A percentile compares a stretch with the other conserved stretches of the same genome.
Evolutionary conservation across 176 grass and related monocot species (phyloP).

Genomic region (Pontederia paniculata): DNA sequence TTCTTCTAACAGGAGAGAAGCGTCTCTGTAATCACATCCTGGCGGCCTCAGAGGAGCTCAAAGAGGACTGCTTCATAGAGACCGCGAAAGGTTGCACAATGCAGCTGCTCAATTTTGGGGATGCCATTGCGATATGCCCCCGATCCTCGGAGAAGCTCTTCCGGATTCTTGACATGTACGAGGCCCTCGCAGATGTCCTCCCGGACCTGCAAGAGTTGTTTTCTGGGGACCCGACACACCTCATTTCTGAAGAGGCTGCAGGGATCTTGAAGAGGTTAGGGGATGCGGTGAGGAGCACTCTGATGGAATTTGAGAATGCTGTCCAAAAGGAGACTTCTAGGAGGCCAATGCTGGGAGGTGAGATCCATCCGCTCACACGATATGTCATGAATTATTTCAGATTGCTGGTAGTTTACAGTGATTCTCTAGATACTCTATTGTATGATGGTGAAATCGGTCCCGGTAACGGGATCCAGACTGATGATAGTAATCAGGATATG

Average conservation of each 20-base stretch:
- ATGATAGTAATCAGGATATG: conserved; percentile 34
- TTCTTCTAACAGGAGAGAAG: conserved; percentile 58
- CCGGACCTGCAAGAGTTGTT: conserved; percentile 60
- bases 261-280: conserved; percentile 68
- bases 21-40: conserved; percentile 67
- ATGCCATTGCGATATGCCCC: conserved; percentile 63
- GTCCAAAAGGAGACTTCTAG: conserved; percentile 69
- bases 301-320: conserved; percentile 77
- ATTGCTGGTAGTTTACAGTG: conserved; percentile 69
- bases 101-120: conserved; percentile 86
- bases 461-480: conserved; percentile 18
- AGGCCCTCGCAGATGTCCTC: conserved; percentile 71
- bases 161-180: conserved; percentile 84
- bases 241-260: conserved; percentile 55
- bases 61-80: conserved; percentile 74
- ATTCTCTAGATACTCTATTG: conserved; percentile 60
- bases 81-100: conserved; percentile 70
- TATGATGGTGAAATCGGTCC: conserved; percentile 22
- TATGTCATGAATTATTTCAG: conserved; percentile 45
- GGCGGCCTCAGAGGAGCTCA: conserved; percentile 40
- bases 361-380: conserved; percentile 52
- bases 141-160: conserved; percentile 83
- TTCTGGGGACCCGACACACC: conserved; percentile 42
- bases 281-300: conserved; percentile 62
- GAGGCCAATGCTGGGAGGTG: conserved; percentile 39